Percentiles rank a stretch among this genome's conserved stretches.
These are phyloP conservation scores for Solanum arcanum DNA, from an alignment of 257 asterid species.

Conservation along the genomic window DNA sequence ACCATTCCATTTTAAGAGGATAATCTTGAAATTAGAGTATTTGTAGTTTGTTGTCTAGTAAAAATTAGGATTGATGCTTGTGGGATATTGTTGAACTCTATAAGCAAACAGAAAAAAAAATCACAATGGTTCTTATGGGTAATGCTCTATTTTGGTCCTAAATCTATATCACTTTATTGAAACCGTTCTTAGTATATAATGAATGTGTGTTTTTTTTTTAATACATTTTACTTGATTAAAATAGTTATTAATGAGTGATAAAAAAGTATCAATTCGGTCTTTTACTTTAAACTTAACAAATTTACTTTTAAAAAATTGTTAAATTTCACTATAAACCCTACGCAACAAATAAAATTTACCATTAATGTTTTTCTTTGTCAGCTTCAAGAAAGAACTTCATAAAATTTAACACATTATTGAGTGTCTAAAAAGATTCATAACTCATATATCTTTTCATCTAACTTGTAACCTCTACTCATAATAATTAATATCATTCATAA, in stretches of 20 bases:
- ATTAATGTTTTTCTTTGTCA: background rate
- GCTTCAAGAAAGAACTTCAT: background rate
- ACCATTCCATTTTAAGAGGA: background rate
- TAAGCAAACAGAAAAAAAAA: background rate
- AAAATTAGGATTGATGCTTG: background rate
- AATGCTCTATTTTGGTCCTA: background rate
- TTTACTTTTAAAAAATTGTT: too few species aligned
- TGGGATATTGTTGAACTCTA: background rate
- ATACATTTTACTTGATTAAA: background rate
- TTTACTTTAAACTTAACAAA: background rate
- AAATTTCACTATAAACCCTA: background rate
- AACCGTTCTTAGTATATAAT: too few species aligned
- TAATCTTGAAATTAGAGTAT: background rate
- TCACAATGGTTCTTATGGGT: background rate
- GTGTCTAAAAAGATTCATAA: too few species aligned
- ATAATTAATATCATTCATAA: too few species aligned
- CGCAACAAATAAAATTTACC: background rate
- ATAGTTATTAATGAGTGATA: background rate
- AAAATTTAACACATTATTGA: background rate
- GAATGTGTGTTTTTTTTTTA: background rate
- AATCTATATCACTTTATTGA: background rate
- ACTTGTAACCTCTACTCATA: too few species aligned
- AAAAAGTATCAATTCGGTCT: background rate
- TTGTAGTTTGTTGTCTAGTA: too few species aligned
- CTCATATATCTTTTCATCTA: too few species aligned